Evolutionary conservation across 306 rosid genomes (phyloP).

Genomic region (Macrotyloma uniflorum): DNA sequence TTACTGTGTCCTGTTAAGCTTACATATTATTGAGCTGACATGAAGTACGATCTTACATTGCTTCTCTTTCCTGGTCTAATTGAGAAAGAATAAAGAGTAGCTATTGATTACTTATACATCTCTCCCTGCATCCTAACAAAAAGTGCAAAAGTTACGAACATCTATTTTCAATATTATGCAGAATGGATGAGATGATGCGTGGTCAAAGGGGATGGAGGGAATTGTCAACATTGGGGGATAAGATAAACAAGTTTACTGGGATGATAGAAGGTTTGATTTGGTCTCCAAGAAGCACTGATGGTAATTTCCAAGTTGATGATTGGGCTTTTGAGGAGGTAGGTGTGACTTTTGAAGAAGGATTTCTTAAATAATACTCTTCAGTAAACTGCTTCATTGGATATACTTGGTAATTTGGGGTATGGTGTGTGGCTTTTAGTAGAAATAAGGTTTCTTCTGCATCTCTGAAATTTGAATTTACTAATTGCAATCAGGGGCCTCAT

Average conservation of each 20-base stretch:
- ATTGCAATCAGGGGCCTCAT: slow-evolving; percentile 82
- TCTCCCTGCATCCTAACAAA: background rate
- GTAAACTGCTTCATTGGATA: slow-evolving; percentile 21
- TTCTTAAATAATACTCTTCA: slow-evolving; percentile 8
- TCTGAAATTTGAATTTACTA: slow-evolving; percentile 33
- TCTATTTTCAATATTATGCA: slow-evolving; percentile 43
- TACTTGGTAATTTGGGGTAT: slow-evolving; percentile 31
- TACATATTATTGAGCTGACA: background rate
- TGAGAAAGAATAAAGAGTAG: slow-evolving; percentile 20
- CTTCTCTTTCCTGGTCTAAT: slow-evolving; percentile 3
- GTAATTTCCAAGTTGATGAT: slow-evolving; percentile 62
- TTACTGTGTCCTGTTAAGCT: slow-evolving; percentile 1
- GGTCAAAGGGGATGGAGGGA: slow-evolving; percentile 99
- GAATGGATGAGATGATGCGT: slow-evolving; percentile 99
- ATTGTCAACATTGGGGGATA: slow-evolving; percentile 89
- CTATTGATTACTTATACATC: background rate
- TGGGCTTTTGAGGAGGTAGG: slow-evolving; percentile 97
- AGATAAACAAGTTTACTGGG: slow-evolving; percentile 86
- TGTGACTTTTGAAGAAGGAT: slow-evolving; percentile 30
- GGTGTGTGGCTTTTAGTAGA: slow-evolving; percentile 17
- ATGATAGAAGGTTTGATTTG: slow-evolving; percentile 97
- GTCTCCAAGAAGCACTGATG: slow-evolving; percentile 81
- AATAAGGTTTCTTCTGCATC: background rate
- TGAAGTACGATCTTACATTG: slow-evolving; percentile 9
- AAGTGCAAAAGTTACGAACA: slow-evolving; percentile 4